Evolutionary conservation across 306 rosid species (phyloP).

Genomic region (Glycine soja): DNA sequence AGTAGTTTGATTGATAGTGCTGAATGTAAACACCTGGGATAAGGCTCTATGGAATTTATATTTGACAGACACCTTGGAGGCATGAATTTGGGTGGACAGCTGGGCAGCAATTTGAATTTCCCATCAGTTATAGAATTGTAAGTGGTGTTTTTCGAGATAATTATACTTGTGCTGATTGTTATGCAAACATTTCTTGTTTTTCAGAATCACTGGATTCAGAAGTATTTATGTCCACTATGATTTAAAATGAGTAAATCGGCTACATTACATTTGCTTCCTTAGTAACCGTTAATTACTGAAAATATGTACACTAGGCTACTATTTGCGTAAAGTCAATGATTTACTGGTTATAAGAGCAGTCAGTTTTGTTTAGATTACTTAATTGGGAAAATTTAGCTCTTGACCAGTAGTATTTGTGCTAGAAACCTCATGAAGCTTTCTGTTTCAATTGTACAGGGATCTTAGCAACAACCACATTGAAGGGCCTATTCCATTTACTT

Average conservation of each 20-base stretch:
- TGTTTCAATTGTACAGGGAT: slow-evolving; percentile 61
- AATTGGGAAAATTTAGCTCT: not conserved
- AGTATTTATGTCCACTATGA: not conserved
- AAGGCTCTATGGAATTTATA: slow-evolving; percentile 21
- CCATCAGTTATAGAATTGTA: slow-evolving; percentile 73
- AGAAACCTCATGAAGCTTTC: slow-evolving; percentile 46
- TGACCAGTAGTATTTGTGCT: not conserved
- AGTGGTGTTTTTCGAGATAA: slow-evolving; percentile 33
- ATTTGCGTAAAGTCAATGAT: no score
- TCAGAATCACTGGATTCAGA: slow-evolving; percentile 15
- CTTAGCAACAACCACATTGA: slow-evolving; percentile 73
- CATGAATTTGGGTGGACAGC: slow-evolving; percentile 71
- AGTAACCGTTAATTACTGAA: no score
- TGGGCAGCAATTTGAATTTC: slow-evolving; percentile 67
- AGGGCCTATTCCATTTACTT: slow-evolving; percentile 62
- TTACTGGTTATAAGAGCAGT: not conserved
- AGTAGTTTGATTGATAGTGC: slow-evolving; percentile 43
- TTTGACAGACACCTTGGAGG: slow-evolving; percentile 68
- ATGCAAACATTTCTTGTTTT: not conserved
- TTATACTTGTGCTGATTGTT: not conserved
- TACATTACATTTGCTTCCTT: no score
- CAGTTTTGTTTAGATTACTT: not conserved
- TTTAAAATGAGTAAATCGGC: not conserved
- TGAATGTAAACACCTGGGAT: not conserved
- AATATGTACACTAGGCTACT: no score